A percentile compares a stretch with the other conserved stretches of the same genome.
phyloP scores from a whole-genome alignment of 2,329 filamentous ascomycete species.

The Neofusicoccum umdonicola region DNA sequence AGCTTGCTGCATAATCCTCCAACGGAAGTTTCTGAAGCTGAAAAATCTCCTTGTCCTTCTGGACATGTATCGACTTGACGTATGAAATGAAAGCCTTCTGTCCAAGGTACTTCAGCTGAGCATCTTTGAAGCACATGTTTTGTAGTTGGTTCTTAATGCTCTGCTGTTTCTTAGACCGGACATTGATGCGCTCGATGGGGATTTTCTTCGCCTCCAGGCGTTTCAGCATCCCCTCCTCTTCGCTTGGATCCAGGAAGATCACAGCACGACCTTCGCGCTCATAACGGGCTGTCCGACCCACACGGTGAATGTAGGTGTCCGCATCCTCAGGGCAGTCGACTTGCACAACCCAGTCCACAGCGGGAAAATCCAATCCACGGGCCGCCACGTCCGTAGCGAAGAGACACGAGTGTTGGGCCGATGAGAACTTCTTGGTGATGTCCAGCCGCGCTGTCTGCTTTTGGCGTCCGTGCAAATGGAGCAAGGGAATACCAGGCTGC shows the following conservation, averaged over 20 bases:
- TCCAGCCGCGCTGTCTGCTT: constrained; percentile 87
- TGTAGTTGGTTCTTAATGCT: constrained; percentile 82
- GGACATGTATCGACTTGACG: constrained; percentile 77
- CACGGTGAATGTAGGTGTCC: constrained; percentile 96
- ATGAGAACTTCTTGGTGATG: constrained; percentile 79
- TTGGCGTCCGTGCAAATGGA: constrained; percentile 91
- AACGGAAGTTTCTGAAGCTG: constrained; percentile 78
- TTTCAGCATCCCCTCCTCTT: constrained; percentile 87
- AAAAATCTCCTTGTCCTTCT: constrained; percentile 91
- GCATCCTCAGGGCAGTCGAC: constrained; percentile 95
- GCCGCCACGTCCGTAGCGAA: constrained; percentile 96
- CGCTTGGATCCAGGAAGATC: constrained; percentile 85
- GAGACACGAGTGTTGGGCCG: constrained; percentile 78
- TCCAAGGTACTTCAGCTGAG: constrained; percentile 88
- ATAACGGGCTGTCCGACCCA: constrained; percentile 91
- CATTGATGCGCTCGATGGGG: constrained; percentile 79
- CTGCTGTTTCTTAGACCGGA: constrained; percentile 84
- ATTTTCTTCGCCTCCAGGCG: constrained; percentile 86
- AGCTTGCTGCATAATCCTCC: constrained; percentile 78
- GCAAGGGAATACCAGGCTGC: constrained; percentile 87
- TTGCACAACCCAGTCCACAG: constrained; percentile 98
- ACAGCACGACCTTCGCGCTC: constrained; percentile 84
- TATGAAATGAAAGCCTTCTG: constrained; percentile 97
- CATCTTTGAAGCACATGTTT: constrained; percentile 93
- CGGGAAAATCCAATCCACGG: constrained; percentile 89